Evolutionary conservation across 1,139 yeast genomes (phyloP), one percentile per base, ranked within the genome.

Genomic region (Pichia sp.): DNA sequence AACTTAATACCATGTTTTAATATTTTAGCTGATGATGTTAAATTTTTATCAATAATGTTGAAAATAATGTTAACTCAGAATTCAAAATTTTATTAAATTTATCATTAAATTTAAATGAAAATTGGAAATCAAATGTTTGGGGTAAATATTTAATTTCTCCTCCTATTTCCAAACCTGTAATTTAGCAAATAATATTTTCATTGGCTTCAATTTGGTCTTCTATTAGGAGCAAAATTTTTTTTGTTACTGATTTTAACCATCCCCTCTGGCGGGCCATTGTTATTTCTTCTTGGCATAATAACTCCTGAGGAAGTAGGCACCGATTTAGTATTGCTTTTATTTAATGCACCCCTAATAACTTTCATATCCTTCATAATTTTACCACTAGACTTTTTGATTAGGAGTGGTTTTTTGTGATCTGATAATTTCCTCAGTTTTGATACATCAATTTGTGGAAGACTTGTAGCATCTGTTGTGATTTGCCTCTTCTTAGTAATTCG

Each of bases 1-100:
- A 63, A 61, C 39, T 52, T 63, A 27, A 50, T 58, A 4, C 65
- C 64, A 4, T 64, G 67, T 45, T 63, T 59, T 40, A 50, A 55
- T 18, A 52, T 54, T 7, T 49, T 65, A 11, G 40, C 53, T 39
- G 50, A 51, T 4, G 69, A 65, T 52, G 59, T 61, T 9, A 56
- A 56, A 36, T 64, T 52, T 48, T 49, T 65, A 25, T 57, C 62
- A 42, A 43, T 57, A 54, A 59, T 32, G 58, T 65, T 7, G 67
- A 64, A 46, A 50, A 52, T 31, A 64, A 57, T 45, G 52, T 59
- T 7, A 55, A 57, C 37, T 2, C 29, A 1, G 63, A 65, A 39
- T 42, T 61, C n/a, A 29, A 39, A 2, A 48, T 44, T n/a, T 38
- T 61, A 6, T 29, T 59, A 3, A 25, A 40, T 5, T 42, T 48